Percentiles rank a stretch among this genome's conserved stretches.
Conservation (phyloP, 2,329 filamentous ascomycete species). For the Aureobasidium pullulans region DNA sequence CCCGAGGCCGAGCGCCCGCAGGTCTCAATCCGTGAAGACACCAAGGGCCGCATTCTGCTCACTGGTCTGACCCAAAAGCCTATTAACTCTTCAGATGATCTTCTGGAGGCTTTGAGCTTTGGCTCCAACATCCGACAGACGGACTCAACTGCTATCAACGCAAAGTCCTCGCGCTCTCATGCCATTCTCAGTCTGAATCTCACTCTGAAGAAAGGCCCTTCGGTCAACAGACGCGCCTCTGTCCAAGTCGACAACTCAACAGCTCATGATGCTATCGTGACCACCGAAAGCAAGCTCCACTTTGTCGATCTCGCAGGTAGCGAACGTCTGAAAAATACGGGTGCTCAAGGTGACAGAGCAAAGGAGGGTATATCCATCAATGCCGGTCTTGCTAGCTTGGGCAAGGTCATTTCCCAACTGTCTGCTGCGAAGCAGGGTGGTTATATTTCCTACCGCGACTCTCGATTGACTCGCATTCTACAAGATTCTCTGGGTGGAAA, state of each 20-base stretch:
- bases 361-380: constrained; percentile 98
- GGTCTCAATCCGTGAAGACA: constrained; percentile 91
- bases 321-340: constrained; percentile 93
- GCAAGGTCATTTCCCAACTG: constrained; percentile 96
- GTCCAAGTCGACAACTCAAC: constrained; percentile 76
- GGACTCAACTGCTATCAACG: constrained; percentile 94
- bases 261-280: constrained; percentile 59
- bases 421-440: constrained; percentile 81
- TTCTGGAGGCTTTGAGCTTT: constrained; percentile 82
- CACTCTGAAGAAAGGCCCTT: constrained; percentile 63
- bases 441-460: constrained; percentile 96
- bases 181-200: constrained; percentile 95
- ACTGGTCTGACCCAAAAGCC: constrained; percentile 83
- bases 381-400: constrained; percentile 83
- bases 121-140: constrained; percentile 93
- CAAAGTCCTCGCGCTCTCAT: constrained; percentile 93
- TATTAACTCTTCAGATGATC: constrained; percentile 85
- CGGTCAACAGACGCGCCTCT: constrained; percentile 69
- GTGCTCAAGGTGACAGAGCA: constrained; percentile 86
- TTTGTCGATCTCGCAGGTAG: constrained; percentile 97
- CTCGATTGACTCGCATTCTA: constrained; percentile 86
- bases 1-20: constrained; percentile 61
- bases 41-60: constrained; percentile 87
- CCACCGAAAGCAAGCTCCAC: constrained; percentile 94
- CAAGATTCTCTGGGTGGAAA: constrained; percentile 96